Evolutionary conservation across 306 rosid genomes (phyloP).

Genomic region (Malus asiatica): DNA sequence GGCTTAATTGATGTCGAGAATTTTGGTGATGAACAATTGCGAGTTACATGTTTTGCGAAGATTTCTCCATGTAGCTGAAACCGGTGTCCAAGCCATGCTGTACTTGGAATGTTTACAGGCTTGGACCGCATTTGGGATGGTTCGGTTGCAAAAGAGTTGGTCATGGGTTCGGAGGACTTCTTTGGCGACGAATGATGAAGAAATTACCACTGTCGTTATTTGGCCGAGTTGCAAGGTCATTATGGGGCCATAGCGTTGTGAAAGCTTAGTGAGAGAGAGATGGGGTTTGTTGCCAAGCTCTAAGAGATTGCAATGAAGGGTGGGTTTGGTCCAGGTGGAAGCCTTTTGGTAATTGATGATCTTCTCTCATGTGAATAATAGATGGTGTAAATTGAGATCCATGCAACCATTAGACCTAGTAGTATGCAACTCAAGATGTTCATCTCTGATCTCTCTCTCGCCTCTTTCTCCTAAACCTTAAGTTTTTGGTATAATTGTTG

Average conservation of each 20-base stretch:
- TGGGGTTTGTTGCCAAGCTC: slow-evolving; percentile 40
- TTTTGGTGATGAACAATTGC: not conserved
- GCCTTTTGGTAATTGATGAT: not conserved
- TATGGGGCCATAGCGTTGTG: slow-evolving; percentile 27
- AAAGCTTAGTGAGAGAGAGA: slow-evolving; percentile 23
- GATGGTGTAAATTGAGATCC: slow-evolving; percentile 8
- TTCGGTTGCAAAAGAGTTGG: slow-evolving; percentile 19
- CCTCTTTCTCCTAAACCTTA: not conserved
- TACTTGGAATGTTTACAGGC: slow-evolving; percentile 6
- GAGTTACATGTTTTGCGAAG: slow-evolving; percentile 26
- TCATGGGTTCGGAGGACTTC: slow-evolving; percentile 26
- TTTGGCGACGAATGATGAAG: slow-evolving; percentile 21
- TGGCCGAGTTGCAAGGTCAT: slow-evolving; percentile 33
- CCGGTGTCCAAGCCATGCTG: slow-evolving; percentile 22
- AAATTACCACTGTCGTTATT: slow-evolving; percentile 21
- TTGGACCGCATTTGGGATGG: slow-evolving; percentile 2
- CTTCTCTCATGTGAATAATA: not conserved
- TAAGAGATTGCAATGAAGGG: slow-evolving; percentile 39
- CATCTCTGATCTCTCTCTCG: not conserved
- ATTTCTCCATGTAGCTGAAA: slow-evolving; percentile 21
- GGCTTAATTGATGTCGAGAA: not conserved
- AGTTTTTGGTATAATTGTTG: not conserved
- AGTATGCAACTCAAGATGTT: not conserved
- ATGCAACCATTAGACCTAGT: not conserved
- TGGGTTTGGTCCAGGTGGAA: slow-evolving; percentile 47